Evolutionary conservation across 2,329 filamentous ascomycete species (phyloP).

Genomic region (Pyrenophora teres): DNA sequence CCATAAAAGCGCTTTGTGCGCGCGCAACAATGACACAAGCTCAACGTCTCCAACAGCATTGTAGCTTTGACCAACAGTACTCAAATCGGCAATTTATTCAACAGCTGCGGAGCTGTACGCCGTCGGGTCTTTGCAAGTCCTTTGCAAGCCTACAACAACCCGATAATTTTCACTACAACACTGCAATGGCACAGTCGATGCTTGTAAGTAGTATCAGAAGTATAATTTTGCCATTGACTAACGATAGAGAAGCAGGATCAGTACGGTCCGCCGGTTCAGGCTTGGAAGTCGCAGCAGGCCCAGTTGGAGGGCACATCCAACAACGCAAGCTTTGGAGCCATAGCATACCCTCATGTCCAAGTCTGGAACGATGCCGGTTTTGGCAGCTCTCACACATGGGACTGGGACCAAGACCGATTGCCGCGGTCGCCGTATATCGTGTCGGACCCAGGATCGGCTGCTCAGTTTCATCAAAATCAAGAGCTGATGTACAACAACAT

Average conservation of each 20-base stretch:
- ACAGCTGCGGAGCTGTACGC: constrained; percentile 2
- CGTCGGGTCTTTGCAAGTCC: constrained; percentile 1
- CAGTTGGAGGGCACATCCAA: constrained; percentile 3
- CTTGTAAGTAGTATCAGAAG: constrained; percentile 16
- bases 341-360: background rate
- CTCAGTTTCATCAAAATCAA: constrained; percentile 9
- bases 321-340: background rate
- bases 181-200: constrained; percentile 22
- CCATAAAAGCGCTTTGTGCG: constrained; percentile 11
- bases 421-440: constrained; percentile 12
- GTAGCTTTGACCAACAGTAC: constrained; percentile 4
- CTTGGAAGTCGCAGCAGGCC: constrained; percentile 14
- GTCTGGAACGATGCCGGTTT: constrained; percentile 3
- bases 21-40: constrained; percentile 20
- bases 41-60: constrained; percentile 12
- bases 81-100: constrained; percentile 2
- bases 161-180: background rate
- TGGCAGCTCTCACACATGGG: constrained; percentile 4
- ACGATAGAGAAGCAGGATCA: constrained; percentile 15
- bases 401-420: constrained; percentile 6
- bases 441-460: background rate
- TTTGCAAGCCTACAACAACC: background rate
- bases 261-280: constrained; percentile 4
- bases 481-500: constrained; percentile 13
- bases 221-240: background rate